Evolutionary conservation across 2,329 filamentous ascomycete genomes (phyloP), one percentile per base, ranked within the genome.

Genomic region (Diaporthe eres): DNA sequence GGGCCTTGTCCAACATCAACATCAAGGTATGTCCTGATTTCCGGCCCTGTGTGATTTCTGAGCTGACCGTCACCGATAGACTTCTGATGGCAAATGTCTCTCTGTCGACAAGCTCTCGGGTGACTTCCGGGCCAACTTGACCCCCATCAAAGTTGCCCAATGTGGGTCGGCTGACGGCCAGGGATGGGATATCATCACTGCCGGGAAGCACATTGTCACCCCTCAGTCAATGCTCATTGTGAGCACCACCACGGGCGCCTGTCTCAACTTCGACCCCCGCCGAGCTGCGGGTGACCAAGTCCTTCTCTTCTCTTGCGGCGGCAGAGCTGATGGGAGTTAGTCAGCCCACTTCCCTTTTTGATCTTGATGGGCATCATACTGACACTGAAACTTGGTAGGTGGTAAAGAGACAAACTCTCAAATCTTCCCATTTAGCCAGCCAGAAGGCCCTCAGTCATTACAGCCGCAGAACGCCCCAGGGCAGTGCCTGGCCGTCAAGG

Each of bases 221-320:
- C 79, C 84, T 53, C 84, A 85, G 49, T 85, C 86, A 7, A 86
- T 87, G 79, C 84, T 91, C 65, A 79, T 92, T 51, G 90, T 91
- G 58, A 91, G 86, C 84, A 88, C 88, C 4, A 81, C 90, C 78
- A 91, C 90, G 1, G 86, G 90, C 80, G 90, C 89, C 58, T 92
- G 90, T 79, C 83, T 90, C 79, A 91, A 90, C 83, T 90, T 90
- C 76, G 90, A 92, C 78, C 85, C 86, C 7, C 85, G 89, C 63
- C 85, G 89, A 39, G 81, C 84, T 0, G 83, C 85, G 3, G 89
- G 88, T 15, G 87, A 88, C 79, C 89, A 90, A 78, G 88, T 90
- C 19, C 79, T 88, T 47, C 84, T 92, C 34, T 92, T 91, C 79
- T 90, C 90, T 15, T 92, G 90, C 77, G 90, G 90, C 70, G 90